These are phyloP conservation scores for Phalaenopsis hybrid DNA, from an alignment of 116 monocot species.

Conservation along the genomic window DNA sequence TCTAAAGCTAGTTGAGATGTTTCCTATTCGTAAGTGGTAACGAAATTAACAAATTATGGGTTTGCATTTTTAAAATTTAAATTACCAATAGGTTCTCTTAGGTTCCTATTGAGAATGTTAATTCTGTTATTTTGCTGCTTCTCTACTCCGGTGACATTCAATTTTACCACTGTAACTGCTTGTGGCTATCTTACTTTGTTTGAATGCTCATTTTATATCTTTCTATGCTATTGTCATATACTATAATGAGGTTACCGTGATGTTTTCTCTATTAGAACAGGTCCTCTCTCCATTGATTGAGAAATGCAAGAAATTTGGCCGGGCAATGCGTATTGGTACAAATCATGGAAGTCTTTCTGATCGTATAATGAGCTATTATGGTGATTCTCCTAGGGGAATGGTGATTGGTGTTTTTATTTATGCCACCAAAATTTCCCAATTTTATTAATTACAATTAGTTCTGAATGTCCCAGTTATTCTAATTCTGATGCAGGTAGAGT, in stretches of 20 bases:
- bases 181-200: neutral
- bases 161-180: neutral
- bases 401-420: slow-evolving; percentile 29
- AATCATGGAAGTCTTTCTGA: slow-evolving; percentile 99
- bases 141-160: neutral
- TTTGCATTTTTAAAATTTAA: neutral
- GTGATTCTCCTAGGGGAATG: slow-evolving; percentile 99
- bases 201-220: neutral
- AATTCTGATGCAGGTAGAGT: slow-evolving; percentile 76
- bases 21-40: neutral
- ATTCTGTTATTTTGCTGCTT: neutral
- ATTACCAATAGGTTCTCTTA: neutral
- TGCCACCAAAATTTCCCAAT: neutral
- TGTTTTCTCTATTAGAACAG: slow-evolving; percentile 24
- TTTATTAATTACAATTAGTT: neutral
- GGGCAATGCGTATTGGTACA: slow-evolving; percentile 99
- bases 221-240: neutral
- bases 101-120: neutral
- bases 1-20: neutral
- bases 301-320: slow-evolving; percentile 96
- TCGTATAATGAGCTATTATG: slow-evolving; percentile 99
- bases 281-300: slow-evolving; percentile 95
- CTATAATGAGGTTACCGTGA: neutral
- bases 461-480: neutral
- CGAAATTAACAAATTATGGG: neutral